Evolutionary conservation across 371 early-diverging fungal genomes (phyloP).

Genomic region (Apophysomyces elegans): DNA sequence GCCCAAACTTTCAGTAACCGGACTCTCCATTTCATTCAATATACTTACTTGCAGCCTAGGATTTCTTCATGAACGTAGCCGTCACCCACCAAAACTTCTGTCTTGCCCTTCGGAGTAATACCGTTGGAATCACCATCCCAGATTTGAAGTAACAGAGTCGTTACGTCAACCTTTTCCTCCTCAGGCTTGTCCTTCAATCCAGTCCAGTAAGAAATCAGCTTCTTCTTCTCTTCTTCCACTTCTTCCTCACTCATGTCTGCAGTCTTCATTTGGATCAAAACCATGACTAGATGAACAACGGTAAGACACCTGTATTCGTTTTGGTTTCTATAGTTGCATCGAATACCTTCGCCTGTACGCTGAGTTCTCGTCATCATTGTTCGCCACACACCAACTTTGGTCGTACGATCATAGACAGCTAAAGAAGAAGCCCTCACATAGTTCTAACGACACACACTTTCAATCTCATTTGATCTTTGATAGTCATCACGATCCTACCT

Average conservation of each 20-base stretch:
- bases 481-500: conserved; percentile 15
- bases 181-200: not conserved
- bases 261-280: conserved; percentile 65
- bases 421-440: conserved; percentile 55
- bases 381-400: conserved; percentile 73
- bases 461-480: not conserved
- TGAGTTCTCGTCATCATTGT: conserved; percentile 66
- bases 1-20: not conserved
- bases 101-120: conserved; percentile 51
- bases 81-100: conserved; percentile 59
- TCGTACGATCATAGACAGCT: conserved; percentile 61
- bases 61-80: conserved; percentile 69
- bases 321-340: no score
- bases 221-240: conserved; percentile 42
- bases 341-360: conserved; percentile 32
- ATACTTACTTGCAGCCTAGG: conserved; percentile 46
- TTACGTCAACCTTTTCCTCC: conserved; percentile 38
- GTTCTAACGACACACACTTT: conserved; percentile 19
- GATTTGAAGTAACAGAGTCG: conserved; percentile 61
- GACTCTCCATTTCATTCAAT: not conserved
- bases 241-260: conserved; percentile 44
- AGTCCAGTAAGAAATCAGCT: conserved; percentile 38
- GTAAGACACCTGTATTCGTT: not conserved
- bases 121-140: conserved; percentile 65
- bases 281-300: conserved; percentile 48